Evolutionary conservation across 345 rosid species (phyloP).

Genomic region (rapeseed (Brassica napus)): DNA sequence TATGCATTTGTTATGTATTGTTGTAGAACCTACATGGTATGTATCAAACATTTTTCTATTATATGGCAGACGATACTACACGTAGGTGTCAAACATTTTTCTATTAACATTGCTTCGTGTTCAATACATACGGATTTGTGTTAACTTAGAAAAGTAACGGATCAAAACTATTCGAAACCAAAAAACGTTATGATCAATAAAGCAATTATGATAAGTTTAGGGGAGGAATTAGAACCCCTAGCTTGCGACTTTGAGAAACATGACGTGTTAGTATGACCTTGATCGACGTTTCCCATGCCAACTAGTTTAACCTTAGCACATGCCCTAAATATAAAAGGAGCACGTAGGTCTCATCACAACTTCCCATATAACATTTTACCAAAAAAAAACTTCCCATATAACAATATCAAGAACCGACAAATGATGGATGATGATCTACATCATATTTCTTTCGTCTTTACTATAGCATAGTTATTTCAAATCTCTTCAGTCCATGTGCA

Average conservation of each 20-base stretch:
- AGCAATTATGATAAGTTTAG: not conserved
- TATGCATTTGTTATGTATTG: too few species aligned
- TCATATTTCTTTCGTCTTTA: not conserved
- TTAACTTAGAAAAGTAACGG: too few species aligned
- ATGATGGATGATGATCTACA: not conserved
- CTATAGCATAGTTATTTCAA: not conserved
- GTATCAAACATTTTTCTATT: too few species aligned
- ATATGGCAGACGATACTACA: too few species aligned
- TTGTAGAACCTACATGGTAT: too few species aligned
- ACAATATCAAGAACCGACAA: not conserved
- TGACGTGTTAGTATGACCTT: not conserved
- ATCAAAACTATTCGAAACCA: too few species aligned
- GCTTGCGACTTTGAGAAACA: too few species aligned
- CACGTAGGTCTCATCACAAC: not conserved
- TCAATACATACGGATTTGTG: not conserved
- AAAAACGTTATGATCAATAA: not conserved
- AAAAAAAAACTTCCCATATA: not conserved
- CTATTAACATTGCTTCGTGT: too few species aligned
- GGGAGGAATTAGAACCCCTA: not conserved
- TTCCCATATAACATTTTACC: not conserved
- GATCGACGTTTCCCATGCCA: not conserved
- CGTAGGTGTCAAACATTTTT: too few species aligned
- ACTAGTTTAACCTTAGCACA: not conserved
- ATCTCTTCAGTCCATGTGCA: too few species aligned
- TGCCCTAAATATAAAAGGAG: too few species aligned